phyloP scores from a whole-genome alignment of 371 early-diverging fungal genomes.

The Chytridium lagenaria region DNA sequence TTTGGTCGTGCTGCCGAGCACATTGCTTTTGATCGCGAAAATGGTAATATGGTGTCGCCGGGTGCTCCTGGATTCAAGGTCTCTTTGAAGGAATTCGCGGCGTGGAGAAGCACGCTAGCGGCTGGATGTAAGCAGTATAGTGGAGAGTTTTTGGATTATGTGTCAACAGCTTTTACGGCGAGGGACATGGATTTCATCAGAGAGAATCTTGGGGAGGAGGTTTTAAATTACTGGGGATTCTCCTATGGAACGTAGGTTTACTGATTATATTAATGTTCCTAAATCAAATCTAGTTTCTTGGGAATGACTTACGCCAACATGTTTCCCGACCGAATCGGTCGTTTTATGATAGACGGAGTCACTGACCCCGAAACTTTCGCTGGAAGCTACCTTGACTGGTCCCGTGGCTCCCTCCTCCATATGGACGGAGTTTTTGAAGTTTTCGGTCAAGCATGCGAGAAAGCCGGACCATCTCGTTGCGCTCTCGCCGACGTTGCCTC shows the following conservation, averaged over 20 bases:
- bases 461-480: slow-evolving; percentile 37
- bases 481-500: slow-evolving; percentile 24
- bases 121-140: slow-evolving; percentile 27
- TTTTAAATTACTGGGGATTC: slow-evolving; percentile 46
- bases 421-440: slow-evolving; percentile 29
- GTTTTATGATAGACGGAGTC: slow-evolving; percentile 46
- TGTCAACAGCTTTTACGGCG: slow-evolving; percentile 40
- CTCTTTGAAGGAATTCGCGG: not conserved
- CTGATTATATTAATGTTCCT: not conserved
- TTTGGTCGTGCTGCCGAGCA: slow-evolving; percentile 24
- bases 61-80: not conserved
- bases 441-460: slow-evolving; percentile 34
- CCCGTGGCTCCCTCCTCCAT: slow-evolving; percentile 28
- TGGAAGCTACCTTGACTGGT: slow-evolving; percentile 32
- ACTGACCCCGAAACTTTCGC: slow-evolving; percentile 37
- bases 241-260: slow-evolving; percentile 41
- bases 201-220: slow-evolving; percentile 36
- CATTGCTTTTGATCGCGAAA: slow-evolving; percentile 8
- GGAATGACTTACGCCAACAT: slow-evolving; percentile 47
- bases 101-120: slow-evolving; percentile 3
- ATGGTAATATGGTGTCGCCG: not conserved
- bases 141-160: slow-evolving; percentile 29
- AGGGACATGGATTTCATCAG: slow-evolving; percentile 49
- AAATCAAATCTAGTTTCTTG: slow-evolving; percentile 13
- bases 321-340: slow-evolving; percentile 47